Conservation (phyloP, 164 flowering plant species). For the Tetracentron sinense region DNA sequence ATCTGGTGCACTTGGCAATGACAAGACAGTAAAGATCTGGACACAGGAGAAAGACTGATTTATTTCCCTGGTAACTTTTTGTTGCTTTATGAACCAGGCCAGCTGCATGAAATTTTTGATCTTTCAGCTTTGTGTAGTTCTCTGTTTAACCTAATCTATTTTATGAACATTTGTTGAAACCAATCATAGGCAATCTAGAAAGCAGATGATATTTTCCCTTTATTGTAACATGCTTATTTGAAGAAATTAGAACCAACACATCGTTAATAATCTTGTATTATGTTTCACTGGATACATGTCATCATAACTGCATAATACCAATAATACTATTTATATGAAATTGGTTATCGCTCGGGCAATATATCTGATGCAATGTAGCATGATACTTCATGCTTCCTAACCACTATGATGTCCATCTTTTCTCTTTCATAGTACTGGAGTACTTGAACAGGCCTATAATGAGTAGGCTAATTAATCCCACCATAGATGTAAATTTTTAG, state of each 20-base stretch:
- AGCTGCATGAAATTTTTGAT: background rate
- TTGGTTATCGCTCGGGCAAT: too few species aligned
- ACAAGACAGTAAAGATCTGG: slow-evolving; percentile 56
- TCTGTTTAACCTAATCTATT: background rate
- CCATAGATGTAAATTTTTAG: too few species aligned
- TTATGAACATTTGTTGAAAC: background rate
- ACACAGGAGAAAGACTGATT: slow-evolving; percentile 30
- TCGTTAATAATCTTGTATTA: too few species aligned
- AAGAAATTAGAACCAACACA: background rate
- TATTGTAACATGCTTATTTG: background rate
- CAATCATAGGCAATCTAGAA: background rate
- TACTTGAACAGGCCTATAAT: too few species aligned
- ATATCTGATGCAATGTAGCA: too few species aligned
- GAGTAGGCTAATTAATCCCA: too few species aligned
- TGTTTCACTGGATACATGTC: too few species aligned
- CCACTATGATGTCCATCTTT: too few species aligned
- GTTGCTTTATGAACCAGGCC: background rate
- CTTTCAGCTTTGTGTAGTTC: background rate
- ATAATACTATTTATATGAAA: too few species aligned
- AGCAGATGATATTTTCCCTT: background rate
- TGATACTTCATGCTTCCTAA: too few species aligned
- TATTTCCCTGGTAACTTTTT: background rate
- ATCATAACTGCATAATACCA: too few species aligned
- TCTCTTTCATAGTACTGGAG: too few species aligned
- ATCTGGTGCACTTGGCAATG: slow-evolving; percentile 54